A percentile compares a stretch with the other conserved stretches of the same genome.
These are phyloP conservation scores for Begonia peltatifolia DNA, from an alignment of 306 rosid species.

Conservation along the genomic window DNA sequence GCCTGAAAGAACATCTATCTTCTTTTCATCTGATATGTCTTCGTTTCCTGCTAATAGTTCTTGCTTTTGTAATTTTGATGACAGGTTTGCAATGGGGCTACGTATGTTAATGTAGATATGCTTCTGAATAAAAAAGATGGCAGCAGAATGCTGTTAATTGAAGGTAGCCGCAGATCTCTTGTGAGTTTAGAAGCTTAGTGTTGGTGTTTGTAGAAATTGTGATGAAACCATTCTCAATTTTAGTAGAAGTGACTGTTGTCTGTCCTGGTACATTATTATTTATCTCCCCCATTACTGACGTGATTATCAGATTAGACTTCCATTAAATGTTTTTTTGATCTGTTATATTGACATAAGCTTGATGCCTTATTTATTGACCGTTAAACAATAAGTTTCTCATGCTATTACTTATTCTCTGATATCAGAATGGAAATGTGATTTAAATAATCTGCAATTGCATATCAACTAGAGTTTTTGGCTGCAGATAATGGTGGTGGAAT, in stretches of 20 bases:
- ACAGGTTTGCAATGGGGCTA: constrained; percentile 86
- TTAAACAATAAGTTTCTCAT: too few species aligned
- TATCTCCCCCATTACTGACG: too few species aligned
- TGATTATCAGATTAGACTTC: too few species aligned
- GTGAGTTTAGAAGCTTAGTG: too few species aligned
- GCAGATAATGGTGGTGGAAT: constrained; percentile 99
- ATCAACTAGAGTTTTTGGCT: constrained; percentile 11
- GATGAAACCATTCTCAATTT: too few species aligned
- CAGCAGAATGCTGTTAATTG: constrained; percentile 59
- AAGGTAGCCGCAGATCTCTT: constrained; percentile 31
- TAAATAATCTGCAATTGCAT: not conserved
- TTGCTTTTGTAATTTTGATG: constrained; percentile 11
- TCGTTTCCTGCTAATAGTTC: constrained; percentile 7
- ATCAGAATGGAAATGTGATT: too few species aligned
- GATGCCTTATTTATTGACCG: too few species aligned
- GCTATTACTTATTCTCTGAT: too few species aligned
- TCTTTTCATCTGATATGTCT: not conserved
- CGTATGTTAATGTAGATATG: constrained; percentile 74
- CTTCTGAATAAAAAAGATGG: constrained; percentile 50
- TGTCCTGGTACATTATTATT: too few species aligned
- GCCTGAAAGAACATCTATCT: not conserved
- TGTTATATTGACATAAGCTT: too few species aligned
- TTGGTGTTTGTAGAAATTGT: too few species aligned
- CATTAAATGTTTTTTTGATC: too few species aligned
- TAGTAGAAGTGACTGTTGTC: not conserved